Percentiles rank a stretch among this genome's conserved stretches.
phyloP scores from a whole-genome alignment of 2,329 filamentous ascomycete genomes.

The Cryphonectria naterciae region DNA sequence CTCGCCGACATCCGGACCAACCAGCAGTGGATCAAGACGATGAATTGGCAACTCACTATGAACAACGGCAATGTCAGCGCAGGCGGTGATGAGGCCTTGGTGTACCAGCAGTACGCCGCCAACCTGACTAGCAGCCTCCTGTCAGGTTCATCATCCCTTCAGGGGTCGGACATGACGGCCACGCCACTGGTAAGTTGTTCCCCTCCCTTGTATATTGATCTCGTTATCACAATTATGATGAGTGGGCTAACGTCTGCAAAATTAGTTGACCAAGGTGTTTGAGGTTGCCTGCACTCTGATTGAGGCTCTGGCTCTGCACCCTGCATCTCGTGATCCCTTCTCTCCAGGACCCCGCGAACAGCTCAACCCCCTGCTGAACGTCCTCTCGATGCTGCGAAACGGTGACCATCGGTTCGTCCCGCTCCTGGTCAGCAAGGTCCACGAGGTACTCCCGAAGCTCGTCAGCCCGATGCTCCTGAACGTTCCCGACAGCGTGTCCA shows the following conservation, averaged over 20 bases:
- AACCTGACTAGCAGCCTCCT: conserved; percentile 67
- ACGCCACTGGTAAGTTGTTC: conserved; percentile 67
- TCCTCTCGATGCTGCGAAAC: conserved; percentile 72
- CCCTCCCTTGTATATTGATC: not conserved
- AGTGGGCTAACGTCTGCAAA: conserved; percentile 1
- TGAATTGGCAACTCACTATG: conserved; percentile 64
- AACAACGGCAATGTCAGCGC: conserved; percentile 57
- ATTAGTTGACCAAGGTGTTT: conserved; percentile 76
- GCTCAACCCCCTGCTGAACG: conserved; percentile 68
- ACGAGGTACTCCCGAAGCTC: conserved; percentile 69
- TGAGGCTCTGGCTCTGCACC: conserved; percentile 71
- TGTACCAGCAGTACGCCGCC: conserved; percentile 67
- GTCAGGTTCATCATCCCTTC: conserved; percentile 71
- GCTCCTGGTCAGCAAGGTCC: conserved; percentile 74
- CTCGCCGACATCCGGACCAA: conserved; percentile 60
- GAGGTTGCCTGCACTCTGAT: conserved; percentile 75
- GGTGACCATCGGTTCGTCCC: conserved; percentile 79
- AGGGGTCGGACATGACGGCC: conserved; percentile 75
- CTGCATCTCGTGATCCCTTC: conserved; percentile 64
- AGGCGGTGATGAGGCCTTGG: conserved; percentile 52
- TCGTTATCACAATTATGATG: not conserved
- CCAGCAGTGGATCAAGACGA: conserved; percentile 68
- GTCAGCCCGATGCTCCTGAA: conserved; percentile 64
- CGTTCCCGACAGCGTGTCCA: conserved; percentile 54
- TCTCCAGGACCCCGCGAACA: conserved; percentile 72